A percentile compares a stretch with the other conserved stretches of the same genome.
Evolutionary conservation across 2,329 filamentous ascomycete species (phyloP).

Genomic region (Sarocladium strictum): DNA sequence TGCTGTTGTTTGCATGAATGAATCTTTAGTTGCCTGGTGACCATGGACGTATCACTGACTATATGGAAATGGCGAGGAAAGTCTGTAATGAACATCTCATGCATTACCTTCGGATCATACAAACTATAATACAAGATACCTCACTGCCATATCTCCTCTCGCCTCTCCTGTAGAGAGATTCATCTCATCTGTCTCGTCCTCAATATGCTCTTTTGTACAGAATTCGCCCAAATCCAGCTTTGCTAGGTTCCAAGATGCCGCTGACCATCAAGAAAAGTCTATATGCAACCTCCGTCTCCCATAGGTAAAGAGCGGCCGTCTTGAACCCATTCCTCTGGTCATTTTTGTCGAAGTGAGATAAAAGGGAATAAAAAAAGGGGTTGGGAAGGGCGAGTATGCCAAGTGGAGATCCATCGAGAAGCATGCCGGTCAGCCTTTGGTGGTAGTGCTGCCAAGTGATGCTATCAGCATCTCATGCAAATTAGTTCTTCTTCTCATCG

Average conservation of each 20-base stretch:
- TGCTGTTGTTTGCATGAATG: too few species aligned
- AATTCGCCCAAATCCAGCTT: neutral
- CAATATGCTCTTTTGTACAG: conserved; percentile 6
- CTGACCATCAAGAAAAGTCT: conserved; percentile 6
- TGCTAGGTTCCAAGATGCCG: conserved; percentile 1
- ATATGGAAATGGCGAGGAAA: neutral
- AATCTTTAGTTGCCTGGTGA: too few species aligned
- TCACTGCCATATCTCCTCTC: neutral
- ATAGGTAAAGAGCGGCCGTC: neutral
- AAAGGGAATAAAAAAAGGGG: neutral
- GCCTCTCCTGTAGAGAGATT: neutral
- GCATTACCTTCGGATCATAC: conserved; percentile 2
- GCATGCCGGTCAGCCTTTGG: neutral
- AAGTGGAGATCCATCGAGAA: conserved; percentile 1
- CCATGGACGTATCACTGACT: too few species aligned
- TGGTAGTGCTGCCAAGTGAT: neutral
- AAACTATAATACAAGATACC: conserved; percentile 4
- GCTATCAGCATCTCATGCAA: neutral
- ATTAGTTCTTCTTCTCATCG: conserved; percentile 13
- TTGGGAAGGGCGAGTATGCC: neutral
- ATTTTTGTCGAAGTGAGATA: neutral
- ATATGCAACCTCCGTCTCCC: neutral
- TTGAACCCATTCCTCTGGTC: neutral
- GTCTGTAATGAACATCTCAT: neutral
- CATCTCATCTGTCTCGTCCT: neutral